These are phyloP conservation scores for Gossypium trilobum DNA, from an alignment of 441 rosid genomes.

Conservation along the genomic window DNA sequence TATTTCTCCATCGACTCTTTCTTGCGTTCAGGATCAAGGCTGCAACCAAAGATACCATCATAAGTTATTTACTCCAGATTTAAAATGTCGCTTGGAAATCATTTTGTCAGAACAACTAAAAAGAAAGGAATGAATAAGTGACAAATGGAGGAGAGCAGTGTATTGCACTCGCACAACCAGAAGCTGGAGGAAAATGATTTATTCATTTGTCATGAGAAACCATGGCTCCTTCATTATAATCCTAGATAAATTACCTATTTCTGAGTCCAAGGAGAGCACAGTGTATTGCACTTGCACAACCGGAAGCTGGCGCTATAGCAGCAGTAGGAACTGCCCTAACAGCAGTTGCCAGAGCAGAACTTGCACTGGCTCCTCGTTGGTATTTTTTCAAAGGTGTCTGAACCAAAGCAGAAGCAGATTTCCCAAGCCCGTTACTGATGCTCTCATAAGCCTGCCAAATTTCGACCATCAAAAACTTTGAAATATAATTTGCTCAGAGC, in stretches of 20 bases:
- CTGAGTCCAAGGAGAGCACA: conserved; percentile 79
- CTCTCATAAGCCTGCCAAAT: conserved; percentile 68
- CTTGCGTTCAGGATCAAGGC: conserved; percentile 95
- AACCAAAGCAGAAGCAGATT: conserved; percentile 82
- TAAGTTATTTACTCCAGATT: conserved; percentile 9
- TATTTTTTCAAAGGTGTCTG: conserved; percentile 65
- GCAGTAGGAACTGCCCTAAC: conserved; percentile 86
- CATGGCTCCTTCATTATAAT: neutral
- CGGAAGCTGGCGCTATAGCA: conserved; percentile 86
- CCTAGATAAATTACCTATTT: conserved; percentile 49
- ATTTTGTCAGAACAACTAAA: neutral
- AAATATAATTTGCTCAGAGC: neutral
- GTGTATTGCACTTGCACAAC: conserved; percentile 76
- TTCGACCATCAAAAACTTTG: conserved; percentile 9
- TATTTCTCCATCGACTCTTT: conserved; percentile 94
- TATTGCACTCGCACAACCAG: neutral
- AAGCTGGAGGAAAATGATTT: neutral
- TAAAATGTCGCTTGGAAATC: neutral
- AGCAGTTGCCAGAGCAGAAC: conserved; percentile 76
- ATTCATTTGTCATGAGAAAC: neutral
- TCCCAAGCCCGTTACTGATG: conserved; percentile 83
- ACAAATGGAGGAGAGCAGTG: neutral
- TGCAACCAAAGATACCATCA: conserved; percentile 29
- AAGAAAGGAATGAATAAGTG: neutral
- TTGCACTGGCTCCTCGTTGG: conserved; percentile 86